Evolutionary conservation across 345 rosid species (phyloP).

Genomic region (Hibiscus trionum): DNA sequence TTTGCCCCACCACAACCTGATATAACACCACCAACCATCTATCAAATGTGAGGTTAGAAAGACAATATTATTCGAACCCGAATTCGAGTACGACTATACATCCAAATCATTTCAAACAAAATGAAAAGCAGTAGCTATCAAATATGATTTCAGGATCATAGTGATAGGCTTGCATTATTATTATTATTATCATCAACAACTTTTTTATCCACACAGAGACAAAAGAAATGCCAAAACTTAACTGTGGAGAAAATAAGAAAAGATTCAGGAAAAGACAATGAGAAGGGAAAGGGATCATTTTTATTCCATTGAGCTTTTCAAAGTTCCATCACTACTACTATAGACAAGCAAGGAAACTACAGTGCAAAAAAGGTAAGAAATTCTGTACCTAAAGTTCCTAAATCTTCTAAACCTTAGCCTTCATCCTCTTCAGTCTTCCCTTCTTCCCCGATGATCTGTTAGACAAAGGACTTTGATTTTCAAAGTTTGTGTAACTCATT

Average conservation of each 20-base stretch:
- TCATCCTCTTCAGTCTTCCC: conserved; percentile 11
- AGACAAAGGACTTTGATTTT: conserved; percentile 55
- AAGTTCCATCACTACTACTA: conserved; percentile 62
- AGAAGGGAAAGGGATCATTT: conserved; percentile 26
- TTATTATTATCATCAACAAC: too few species aligned
- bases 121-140: too few species aligned
- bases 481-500: conserved; percentile 33
- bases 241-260: conserved; percentile 7
- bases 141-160: too few species aligned
- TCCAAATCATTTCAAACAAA: too few species aligned
- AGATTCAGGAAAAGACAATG: conserved; percentile 26
- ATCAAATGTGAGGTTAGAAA: neutral
- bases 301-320: conserved; percentile 35
- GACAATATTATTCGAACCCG: neutral
- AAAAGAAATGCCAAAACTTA: too few species aligned
- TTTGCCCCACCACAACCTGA: neutral
- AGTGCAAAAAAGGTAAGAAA: conserved; percentile 24
- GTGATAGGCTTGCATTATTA: too few species aligned
- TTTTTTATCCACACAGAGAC: neutral
- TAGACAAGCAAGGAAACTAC: conserved; percentile 46
- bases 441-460: conserved; percentile 63
- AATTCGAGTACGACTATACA: neutral
- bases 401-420: conserved; percentile 20
- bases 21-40: neutral
- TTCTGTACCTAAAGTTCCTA: conserved; percentile 32